Evolutionary conservation across 352 stramenopile species (phyloP), one percentile per base, ranked within the genome.

Genomic region (Phytopythium aichiense): DNA sequence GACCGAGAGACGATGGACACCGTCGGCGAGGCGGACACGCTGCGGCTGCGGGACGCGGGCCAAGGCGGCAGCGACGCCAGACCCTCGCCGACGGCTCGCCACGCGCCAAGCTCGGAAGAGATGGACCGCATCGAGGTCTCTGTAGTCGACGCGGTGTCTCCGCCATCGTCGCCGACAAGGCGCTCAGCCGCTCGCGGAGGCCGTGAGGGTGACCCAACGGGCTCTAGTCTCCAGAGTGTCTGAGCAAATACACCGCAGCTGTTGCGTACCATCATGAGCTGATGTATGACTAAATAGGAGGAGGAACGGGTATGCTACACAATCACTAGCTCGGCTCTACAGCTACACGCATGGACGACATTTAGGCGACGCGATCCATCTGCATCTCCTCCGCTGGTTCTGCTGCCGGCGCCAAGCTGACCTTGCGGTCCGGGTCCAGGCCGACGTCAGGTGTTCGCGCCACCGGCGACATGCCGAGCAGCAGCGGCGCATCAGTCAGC

Each of bases 51-150:
- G 25, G 31, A 59, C 15, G 22, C 11, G n/a, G 35, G 2, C 35
- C 31, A 23, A 30, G 35, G 5, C 33, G 18, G 3, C 18, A 56
- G 16, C 16, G 30, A 23, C 31, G 18, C 28, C 22, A 18, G 15
- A 7, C 16, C 2, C 18, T 25, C 28, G 2, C 18, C 30, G 15
- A 22, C 18, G 49, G 15, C 25, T 23, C 28, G 7, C 6, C 50
- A 8, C 4, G n/a, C 37, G 1, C 54, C 54, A 25, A 23, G 15
- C 18, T 38, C 54, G 4, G n/a, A 59, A 42, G 38, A 22, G 20
- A 59, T 59, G 35, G 54, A 59, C 23, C 54, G 54, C 31, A 37
- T 59, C 13, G 37, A 59, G 35, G 54, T 59, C 31, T 13, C 35
- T 0, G 25, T 59, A 5, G 37, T 46, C 5, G 20, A 20, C 7